Base-by-base conservation (phyloP, 1,284 basidiomycete genomes). In the Microbotryum intermedium region DNA sequence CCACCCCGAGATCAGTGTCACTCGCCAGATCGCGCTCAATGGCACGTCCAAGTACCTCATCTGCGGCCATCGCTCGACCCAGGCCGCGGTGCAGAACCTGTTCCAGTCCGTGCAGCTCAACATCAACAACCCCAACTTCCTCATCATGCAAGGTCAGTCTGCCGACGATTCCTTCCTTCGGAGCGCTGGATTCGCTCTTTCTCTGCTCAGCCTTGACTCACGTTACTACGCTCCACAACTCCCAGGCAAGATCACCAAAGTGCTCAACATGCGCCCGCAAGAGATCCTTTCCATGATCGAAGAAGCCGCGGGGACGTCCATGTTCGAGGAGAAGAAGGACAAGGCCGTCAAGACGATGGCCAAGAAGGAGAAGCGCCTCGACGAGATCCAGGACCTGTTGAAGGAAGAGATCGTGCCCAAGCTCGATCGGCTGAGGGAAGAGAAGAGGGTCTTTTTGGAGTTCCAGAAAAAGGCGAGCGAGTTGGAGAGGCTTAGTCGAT, bases 41-140 rank as follows among this genome's bases (percentile, higher is more conserved):
- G 95, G 93, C 65, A 81, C 88, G 57, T 88, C 90, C n/a, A 98
- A 98, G 72, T 98, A 97, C 76, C 83, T 99, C 13, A 78, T 98
- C 59, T 98, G 97, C 72, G 95, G 95, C 0, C 95, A 97, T 79
- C 95, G 94, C 73, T 82, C 91, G 3, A 86, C 86, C 7, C 90
- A 97, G 67, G 84, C 90, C 64, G 81, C 81, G 0, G 84, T 99
- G 2, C 94, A 97, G 71, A 90, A 86, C 53, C 81, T 98, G 45
- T 98, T 99, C 73, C 95, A 98, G 74, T 88, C 89, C 44, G 92
- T 98, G 0, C 93, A 97, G 76, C 84, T 99, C 70, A 98, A 98
- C 76, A 98, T 99, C 81, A 99, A 98, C 78, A 98, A 97, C 75
- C 95, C 95, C 50, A 98, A 98, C 74, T 98, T 98, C 77, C 81